phyloP scores from a whole-genome alignment of 208 protist genomes.

The Acanthamoeba healyi region DNA sequence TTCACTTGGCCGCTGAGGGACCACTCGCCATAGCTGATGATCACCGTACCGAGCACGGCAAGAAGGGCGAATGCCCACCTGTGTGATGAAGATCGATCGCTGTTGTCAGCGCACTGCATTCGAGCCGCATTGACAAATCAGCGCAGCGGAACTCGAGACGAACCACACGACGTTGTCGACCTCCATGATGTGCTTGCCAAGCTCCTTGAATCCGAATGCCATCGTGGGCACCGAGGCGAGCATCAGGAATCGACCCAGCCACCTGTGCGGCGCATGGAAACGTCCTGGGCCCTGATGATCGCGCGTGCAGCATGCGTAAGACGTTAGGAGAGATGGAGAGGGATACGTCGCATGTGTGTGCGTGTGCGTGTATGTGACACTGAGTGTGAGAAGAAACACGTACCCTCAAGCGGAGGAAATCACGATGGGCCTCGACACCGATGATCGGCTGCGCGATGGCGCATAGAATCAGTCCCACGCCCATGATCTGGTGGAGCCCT shows the following conservation, averaged over 20 bases:
- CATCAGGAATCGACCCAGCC: constrained; percentile 66
- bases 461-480: constrained; percentile 20
- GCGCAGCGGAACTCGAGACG: neutral
- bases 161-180: constrained; percentile 41
- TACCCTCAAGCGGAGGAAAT: constrained; percentile 31
- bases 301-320: neutral
- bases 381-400: neutral
- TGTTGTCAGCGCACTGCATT: neutral
- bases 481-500: constrained; percentile 34
- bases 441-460: constrained; percentile 55
- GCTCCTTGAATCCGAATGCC: constrained; percentile 52
- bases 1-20: constrained; percentile 40
- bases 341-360: neutral
- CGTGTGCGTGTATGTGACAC: neutral
- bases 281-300: neutral
- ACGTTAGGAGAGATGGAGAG: neutral
- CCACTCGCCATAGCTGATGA: constrained; percentile 51
- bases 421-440: constrained; percentile 57
- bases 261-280: constrained; percentile 49
- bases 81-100: neutral
- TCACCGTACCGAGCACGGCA: neutral
- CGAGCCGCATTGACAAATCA: no score
- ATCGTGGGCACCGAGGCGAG: constrained; percentile 19
- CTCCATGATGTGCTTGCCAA: constrained; percentile 51
- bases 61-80: constrained; percentile 15